phyloP scores from a whole-genome alignment of 768 basidiomycete species.

The Imleria badia region DNA sequence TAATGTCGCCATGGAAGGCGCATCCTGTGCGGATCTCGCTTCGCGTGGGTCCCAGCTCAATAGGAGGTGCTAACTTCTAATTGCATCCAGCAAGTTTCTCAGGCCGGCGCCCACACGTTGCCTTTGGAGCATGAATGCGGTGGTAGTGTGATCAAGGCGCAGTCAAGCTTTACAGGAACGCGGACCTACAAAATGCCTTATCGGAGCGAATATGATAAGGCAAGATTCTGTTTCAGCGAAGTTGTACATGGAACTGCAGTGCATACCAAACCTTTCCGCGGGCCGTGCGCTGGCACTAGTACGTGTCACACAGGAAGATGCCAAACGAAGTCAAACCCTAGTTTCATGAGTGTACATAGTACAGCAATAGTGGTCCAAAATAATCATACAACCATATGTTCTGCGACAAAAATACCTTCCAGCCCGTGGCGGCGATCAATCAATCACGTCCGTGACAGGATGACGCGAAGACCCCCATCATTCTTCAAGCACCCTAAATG shows the following conservation, averaged over 20 bases:
- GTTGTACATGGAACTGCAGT: not conserved
- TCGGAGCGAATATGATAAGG: conserved; percentile 4
- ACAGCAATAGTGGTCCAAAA: not conserved
- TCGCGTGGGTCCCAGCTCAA: conserved; percentile 1
- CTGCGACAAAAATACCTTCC: not conserved
- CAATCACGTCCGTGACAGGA: not conserved
- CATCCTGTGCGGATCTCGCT: conserved; percentile 11
- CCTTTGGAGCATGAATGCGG: not conserved
- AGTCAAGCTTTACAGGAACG: conserved; percentile 15
- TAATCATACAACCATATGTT: not conserved
- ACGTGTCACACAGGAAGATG: conserved; percentile 13
- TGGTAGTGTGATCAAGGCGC: conserved; percentile 6
- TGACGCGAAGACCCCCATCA: not conserved
- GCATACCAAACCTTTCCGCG: not conserved
- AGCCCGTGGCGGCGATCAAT: not conserved
- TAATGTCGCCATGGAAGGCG: not conserved
- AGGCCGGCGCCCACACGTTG: not conserved
- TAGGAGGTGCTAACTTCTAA: not conserved
- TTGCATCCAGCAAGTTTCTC: not conserved
- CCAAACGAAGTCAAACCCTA: conserved; percentile 1
- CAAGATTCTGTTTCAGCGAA: conserved; percentile 7
- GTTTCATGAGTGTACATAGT: conserved; percentile 4
- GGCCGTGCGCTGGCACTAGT: not conserved
- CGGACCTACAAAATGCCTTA: conserved; percentile 18
- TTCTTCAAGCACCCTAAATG: conserved; percentile 8